phyloP scores from a whole-genome alignment of 345 rosid species.

The Psidium guajava region DNA sequence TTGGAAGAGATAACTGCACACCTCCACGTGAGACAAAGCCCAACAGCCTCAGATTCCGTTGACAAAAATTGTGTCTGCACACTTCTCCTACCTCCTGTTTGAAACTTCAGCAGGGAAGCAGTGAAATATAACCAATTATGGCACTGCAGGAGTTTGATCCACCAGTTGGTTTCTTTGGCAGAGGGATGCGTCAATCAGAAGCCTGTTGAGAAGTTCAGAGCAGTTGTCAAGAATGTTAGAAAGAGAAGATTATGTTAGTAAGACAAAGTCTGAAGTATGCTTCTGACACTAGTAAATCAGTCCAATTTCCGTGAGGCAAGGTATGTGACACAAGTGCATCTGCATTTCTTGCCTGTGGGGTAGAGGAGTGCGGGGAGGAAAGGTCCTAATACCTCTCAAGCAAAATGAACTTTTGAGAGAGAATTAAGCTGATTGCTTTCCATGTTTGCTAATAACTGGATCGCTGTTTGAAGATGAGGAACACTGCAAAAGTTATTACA shows the following conservation, averaged over 20 bases:
- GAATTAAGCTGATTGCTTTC: conserved; percentile 45
- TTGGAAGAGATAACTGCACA: neutral
- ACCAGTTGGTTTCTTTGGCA: neutral
- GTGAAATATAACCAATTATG: neutral
- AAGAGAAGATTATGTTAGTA: neutral
- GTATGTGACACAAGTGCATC: neutral
- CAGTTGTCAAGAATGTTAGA: neutral
- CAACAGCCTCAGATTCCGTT: neutral
- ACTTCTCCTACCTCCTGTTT: neutral
- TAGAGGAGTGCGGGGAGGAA: neutral
- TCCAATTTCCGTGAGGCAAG: neutral
- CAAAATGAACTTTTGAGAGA: conserved; percentile 17
- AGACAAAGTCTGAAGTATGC: neutral
- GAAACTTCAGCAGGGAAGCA: neutral
- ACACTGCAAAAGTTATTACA: conserved; percentile 26
- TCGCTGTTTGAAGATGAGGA: conserved; percentile 47
- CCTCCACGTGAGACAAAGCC: neutral
- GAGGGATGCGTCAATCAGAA: neutral
- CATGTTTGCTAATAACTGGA: conserved; percentile 51
- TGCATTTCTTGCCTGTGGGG: neutral
- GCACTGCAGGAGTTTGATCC: neutral
- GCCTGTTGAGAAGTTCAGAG: neutral
- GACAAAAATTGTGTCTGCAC: neutral
- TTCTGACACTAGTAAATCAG: neutral
- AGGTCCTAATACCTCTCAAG: neutral